A percentile compares a stretch with the other conserved stretches of the same genome.
phyloP scores from a whole-genome alignment of 345 rosid genomes.

The Euphorbia pulcherrima region DNA sequence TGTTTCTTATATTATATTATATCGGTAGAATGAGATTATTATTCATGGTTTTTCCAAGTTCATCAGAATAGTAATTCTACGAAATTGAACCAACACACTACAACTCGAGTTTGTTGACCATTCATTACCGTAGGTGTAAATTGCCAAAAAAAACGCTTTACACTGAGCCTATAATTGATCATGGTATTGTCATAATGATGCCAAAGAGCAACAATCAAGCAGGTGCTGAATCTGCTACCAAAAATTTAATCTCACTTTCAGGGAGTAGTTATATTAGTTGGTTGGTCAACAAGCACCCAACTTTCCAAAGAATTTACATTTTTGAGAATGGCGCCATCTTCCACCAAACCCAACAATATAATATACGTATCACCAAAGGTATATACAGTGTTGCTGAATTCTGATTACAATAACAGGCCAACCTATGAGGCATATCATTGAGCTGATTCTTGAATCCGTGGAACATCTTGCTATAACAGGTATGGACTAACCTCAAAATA shows the following conservation, averaged over 20 bases:
- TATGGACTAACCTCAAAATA: slow-evolving; percentile 77
- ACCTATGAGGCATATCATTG: background rate
- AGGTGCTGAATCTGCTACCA: background rate
- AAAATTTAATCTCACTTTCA: slow-evolving; percentile 9
- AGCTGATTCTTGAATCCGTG: background rate
- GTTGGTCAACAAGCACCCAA: slow-evolving; percentile 12
- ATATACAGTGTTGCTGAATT: background rate
- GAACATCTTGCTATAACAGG: slow-evolving; percentile 29
- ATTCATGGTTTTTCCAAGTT: too few relatives aligned
- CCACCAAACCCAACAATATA: background rate
- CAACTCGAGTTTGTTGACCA: background rate
- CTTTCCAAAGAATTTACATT: background rate
- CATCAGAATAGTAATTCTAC: background rate
- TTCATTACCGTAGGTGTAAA: background rate
- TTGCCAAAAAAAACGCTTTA: background rate
- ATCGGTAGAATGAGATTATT: background rate
- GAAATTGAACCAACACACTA: too few relatives aligned
- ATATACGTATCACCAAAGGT: background rate
- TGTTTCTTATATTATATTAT: background rate
- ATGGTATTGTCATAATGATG: background rate
- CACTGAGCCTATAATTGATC: background rate
- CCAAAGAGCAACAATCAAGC: background rate
- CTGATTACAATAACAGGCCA: background rate
- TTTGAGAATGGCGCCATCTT: background rate
- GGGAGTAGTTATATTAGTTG: background rate